Evolutionary conservation across 2,329 filamentous ascomycete genomes (phyloP), one percentile per base, ranked within the genome.

Genomic region (Herpotrichia juniperi): DNA sequence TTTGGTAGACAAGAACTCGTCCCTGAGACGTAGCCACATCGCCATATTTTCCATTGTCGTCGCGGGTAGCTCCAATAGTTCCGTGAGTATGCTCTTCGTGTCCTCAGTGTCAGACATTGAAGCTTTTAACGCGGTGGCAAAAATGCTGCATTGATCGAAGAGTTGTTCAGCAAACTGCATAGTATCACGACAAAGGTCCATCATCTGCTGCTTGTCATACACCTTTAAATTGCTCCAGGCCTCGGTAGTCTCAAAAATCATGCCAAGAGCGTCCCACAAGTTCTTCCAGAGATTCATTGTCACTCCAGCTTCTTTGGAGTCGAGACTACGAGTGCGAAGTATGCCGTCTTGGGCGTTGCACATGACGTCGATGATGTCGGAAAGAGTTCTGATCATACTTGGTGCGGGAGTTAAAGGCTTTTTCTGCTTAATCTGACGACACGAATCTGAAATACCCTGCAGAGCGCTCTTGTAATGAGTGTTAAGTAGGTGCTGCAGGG

Each of bases 111-210:
- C 62, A 4, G 54, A 52, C 8, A 58, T 58, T 11, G 66, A 61
- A 37, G 77, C 76, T 32, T 76, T 76, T 50, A 92, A 73, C 11
- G 90, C 89, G 40, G 87, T 89, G 2, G 90, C 85, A 57, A 99
- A 87, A 52, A 97, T 83, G 45, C 87, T 87, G 70, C 96, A 94
- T 62, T 96, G 87, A 34, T 90, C 87, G 67, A 97, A 90, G 1
- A 96, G 81, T 30, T 84, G 83, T 66, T 96, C 90, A 0, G 93
- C 93, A 67, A 96, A 90, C 64, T 97, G 91, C 85, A 99, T 99
- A 12, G 90, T 90, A 68, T 96, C 91, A 59, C 94, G 87, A 68
- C 93, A 97, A 66, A 97, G 97, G 51, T 96, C 87, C 64, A 92
- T 88, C 90, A 99, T 93, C 48, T 85, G 80, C 17, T 80, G 75